Percentiles rank a stretch among this genome's conserved stretches.
Conservation (phyloP, 345 rosid genomes). For the Brassica juncea region DNA sequence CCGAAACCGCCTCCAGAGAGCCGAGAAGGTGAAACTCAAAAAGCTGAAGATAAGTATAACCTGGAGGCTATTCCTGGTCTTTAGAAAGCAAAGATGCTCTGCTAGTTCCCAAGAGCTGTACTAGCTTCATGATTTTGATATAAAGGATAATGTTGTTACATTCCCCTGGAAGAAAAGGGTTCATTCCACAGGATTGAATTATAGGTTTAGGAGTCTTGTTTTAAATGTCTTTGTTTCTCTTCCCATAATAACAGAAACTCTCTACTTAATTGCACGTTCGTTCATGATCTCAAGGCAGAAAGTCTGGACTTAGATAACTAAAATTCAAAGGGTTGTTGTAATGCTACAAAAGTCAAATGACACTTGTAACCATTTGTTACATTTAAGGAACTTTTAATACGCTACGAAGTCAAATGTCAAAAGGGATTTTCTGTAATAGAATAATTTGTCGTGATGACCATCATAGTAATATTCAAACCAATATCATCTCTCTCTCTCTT, state of each 20-base stretch:
- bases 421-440: not conserved
- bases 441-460: not conserved
- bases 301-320: not conserved
- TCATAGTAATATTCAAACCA: not conserved
- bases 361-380: not conserved
- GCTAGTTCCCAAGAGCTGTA: constrained; percentile 2
- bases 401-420: not conserved
- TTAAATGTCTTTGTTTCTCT: constrained; percentile 1
- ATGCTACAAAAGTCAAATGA: not conserved
- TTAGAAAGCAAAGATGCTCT: constrained; percentile 35
- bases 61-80: constrained; percentile 96
- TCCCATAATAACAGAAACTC: constrained; percentile 18
- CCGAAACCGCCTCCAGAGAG: constrained; percentile 52
- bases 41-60: constrained; percentile 67
- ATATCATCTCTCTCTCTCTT: not conserved
- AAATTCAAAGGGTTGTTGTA: not conserved
- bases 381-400: not conserved
- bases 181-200: constrained; percentile 22
- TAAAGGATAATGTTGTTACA: not conserved
- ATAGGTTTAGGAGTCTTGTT: constrained; percentile 12
- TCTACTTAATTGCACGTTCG: constrained; percentile 4
- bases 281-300: not conserved
- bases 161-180: constrained; percentile 2
- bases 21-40: constrained; percentile 50
- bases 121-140: constrained; percentile 30